Evolutionary conservation across 257 asterid species (phyloP).

Genomic region (Solanum appendiculatum): DNA sequence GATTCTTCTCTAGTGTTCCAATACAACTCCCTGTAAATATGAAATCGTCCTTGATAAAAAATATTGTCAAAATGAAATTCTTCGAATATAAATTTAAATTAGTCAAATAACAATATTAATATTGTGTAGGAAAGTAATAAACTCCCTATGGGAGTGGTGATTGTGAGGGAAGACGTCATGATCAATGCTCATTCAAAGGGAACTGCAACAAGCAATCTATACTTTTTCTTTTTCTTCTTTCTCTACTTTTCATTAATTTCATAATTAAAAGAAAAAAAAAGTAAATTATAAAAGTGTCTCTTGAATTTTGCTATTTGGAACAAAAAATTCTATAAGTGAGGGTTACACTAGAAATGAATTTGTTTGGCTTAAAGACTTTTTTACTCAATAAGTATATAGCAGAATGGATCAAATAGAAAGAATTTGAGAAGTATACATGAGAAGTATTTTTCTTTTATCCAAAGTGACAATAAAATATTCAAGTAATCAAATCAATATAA

Average conservation of each 20-base stretch:
- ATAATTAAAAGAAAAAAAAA: neutral
- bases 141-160: neutral
- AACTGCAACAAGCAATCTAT: slow-evolving; percentile 16
- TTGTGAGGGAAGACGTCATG: neutral
- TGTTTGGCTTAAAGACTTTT: neutral
- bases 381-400: neutral
- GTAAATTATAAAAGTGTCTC: neutral
- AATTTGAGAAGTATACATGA: neutral
- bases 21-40: too few species aligned
- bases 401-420: neutral
- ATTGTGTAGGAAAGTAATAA: rapidly evolving
- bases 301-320: neutral
- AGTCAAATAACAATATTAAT: neutral
- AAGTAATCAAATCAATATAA: neutral
- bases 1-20: neutral
- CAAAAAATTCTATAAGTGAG: neutral
- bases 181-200: slow-evolving; percentile 6
- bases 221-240: neutral
- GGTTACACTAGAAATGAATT: neutral
- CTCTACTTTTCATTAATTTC: neutral
- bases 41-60: neutral
- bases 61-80: rapidly evolving
- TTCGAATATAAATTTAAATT: neutral
- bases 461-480: neutral
- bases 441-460: neutral